A percentile compares a stretch with the other conserved stretches of the same genome.
These are phyloP conservation scores for Tulasnella sp. DNA, from an alignment of 768 basidiomycete genomes.

Conservation along the genomic window DNA sequence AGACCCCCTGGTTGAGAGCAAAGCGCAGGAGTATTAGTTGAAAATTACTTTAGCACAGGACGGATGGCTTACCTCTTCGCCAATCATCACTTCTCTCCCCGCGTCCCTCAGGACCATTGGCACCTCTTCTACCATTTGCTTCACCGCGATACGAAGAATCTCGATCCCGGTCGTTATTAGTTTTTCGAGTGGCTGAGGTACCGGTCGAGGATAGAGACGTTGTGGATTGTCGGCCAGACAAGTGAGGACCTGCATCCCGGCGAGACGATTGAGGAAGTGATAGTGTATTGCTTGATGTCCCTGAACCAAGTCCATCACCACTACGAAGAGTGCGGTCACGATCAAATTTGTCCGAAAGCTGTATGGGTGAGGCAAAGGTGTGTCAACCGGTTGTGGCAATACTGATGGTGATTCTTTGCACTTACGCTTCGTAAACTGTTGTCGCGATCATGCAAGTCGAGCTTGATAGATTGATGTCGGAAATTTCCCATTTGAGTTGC, in stretches of 20 bases:
- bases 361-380: not conserved
- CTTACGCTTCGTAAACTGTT: slow-evolving; percentile 65
- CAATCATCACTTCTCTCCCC: slow-evolving; percentile 73
- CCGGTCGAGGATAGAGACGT: too few species aligned
- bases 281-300: not conserved
- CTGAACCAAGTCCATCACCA: not conserved
- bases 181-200: slow-evolving; percentile 10
- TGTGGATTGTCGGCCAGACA: too few species aligned
- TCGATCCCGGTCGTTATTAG: slow-evolving; percentile 9
- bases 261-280: too few species aligned
- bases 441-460: slow-evolving; percentile 56
- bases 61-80: slow-evolving; percentile 48
- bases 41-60: slow-evolving; percentile 13
- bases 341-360: slow-evolving; percentile 83
- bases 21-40: slow-evolving; percentile 25
- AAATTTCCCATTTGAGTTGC: slow-evolving; percentile 91
- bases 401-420: not conserved
- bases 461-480: slow-evolving; percentile 54
- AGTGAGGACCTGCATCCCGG: too few species aligned
- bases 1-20: slow-evolving; percentile 37
- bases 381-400: not conserved
- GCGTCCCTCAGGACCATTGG: slow-evolving; percentile 38
- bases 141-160: not conserved
- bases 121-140: not conserved
- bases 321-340: slow-evolving; percentile 31